Base-by-base conservation (phyloP, 2,329 filamentous ascomycete species). In the Xylaria sp. region DNA sequence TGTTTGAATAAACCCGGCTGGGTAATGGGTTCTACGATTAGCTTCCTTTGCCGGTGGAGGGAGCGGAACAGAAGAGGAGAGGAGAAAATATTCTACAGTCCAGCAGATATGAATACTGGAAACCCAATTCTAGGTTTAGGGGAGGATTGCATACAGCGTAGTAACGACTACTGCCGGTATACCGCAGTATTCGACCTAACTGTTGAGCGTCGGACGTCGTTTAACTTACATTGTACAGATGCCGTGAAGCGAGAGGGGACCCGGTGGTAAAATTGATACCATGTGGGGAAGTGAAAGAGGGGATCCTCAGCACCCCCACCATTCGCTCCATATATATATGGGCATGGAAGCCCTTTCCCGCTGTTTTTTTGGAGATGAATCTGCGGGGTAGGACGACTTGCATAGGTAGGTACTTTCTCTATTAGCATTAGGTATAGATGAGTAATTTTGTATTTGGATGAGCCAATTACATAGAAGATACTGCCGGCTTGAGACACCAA, bases 361-460 rank as follows among this genome's bases (percentile, higher is more conserved):
- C 29, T 55, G n/a, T n/a, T 3, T 54, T 55, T 36, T 61, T 45
- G 59, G 38, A 45, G 50, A 33, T 61, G 50, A 33, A 49, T 39
- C 31, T 62, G 60, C 51, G 60, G 60, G 60, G 60, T 55, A 39
- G 25, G n/a, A n/a, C 29, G 10, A 29, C 39, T 36, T 36, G 6
- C 9, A 6, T 29, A 44, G 4, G 2, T 31, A 17, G 2, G 17
- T 27, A 20, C n/a, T 20, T n/a, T n/a, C n/a, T n/a, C n/a, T n/a
- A n/a, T n/a, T n/a, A n/a, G n/a, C n/a, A n/a, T 27, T 17, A 39
- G 13, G 38, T 15, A 17, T 36, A 17, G 4, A 39, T 17, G 15
- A 5, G 5, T n/a, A n/a, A 39, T 36, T 10, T 9, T 44, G 42
- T 38, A 20, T 9, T 33, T n/a, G 20, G 39, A 59, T 31, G 11